Conservation (phyloP, 1,284 basidiomycete species). For the Rugosomyces carneus region DNA sequence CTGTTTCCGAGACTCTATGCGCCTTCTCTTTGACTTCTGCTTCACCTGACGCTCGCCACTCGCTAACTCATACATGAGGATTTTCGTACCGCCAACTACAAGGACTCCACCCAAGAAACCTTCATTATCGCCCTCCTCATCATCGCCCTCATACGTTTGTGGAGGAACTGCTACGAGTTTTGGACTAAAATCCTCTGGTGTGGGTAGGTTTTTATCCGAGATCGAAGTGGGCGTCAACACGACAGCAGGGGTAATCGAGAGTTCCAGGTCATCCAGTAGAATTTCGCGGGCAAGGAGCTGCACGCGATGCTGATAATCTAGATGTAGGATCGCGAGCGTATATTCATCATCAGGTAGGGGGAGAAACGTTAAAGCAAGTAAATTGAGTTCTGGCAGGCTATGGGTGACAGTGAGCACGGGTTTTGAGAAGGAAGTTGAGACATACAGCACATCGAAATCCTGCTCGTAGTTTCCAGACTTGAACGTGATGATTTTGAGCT, state of each 20-base stretch:
- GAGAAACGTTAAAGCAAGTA: conserved; percentile 68
- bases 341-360: conserved; percentile 40
- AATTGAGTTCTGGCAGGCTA: conserved; percentile 71
- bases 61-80: conserved; percentile 54
- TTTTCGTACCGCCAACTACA: conserved; percentile 57
- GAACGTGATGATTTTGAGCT: conserved; percentile 55
- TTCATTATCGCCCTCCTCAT: conserved; percentile 21
- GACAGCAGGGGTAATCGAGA: conserved; percentile 46
- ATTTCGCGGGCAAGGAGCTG: conserved; percentile 60
- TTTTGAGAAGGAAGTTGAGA: conserved; percentile 12
- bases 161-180: conserved; percentile 40
- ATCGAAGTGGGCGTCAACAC: conserved; percentile 41
- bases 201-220: conserved; percentile 31
- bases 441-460: conserved; percentile 64
- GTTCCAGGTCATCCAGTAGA: conserved; percentile 40
- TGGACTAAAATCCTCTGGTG: conserved; percentile 34
- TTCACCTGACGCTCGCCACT: conserved; percentile 41
- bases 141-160: conserved; percentile 21
- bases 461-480: conserved; percentile 44
- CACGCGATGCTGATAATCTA: conserved; percentile 56
- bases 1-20: conserved; percentile 44
- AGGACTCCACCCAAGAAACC: conserved; percentile 59
- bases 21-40: conserved; percentile 45
- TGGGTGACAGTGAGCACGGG: conserved; percentile 1
- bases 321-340: conserved; percentile 61